These are phyloP conservation scores for Fusarium mangiferae DNA, from an alignment of 2,329 filamentous ascomycete species.

Conservation along the genomic window DNA sequence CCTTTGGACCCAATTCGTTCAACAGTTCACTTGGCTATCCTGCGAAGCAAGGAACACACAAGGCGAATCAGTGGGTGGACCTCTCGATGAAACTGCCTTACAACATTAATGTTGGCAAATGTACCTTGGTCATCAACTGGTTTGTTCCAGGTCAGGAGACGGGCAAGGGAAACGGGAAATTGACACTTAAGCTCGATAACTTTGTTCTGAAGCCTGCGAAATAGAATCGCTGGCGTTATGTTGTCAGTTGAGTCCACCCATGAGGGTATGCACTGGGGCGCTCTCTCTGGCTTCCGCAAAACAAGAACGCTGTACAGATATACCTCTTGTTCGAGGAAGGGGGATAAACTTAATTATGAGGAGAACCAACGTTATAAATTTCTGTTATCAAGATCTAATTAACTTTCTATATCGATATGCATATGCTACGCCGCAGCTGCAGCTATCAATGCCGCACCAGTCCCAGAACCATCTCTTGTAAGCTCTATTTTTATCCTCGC, in stretches of 20 bases:
- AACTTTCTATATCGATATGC: not conserved
- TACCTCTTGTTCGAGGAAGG: too few species aligned
- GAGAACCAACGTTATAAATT: not conserved
- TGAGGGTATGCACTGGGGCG: accelerated
- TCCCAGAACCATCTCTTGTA: constrained; percentile 7
- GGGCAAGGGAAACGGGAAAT: not conserved
- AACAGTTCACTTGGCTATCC: not conserved
- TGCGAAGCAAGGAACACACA: not conserved
- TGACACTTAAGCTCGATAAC: not conserved
- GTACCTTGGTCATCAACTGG: not conserved
- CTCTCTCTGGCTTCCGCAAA: accelerated
- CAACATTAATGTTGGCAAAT: not conserved
- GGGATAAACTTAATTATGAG: too few species aligned
- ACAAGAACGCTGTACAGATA: not conserved
- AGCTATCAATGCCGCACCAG: constrained; percentile 11
- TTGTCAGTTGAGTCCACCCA: accelerated
- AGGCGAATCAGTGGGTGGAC: not conserved
- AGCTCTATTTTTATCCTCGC: constrained; percentile 11
- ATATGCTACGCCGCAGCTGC: not conserved
- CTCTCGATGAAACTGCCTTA: not conserved
- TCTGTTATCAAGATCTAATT: not conserved
- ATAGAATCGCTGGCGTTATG: not conserved
- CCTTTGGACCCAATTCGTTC: not conserved
- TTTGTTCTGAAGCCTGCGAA: not conserved
- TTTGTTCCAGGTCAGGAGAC: not conserved